A percentile compares a stretch with the other conserved stretches of the same genome.
Conservation (phyloP, 2,329 filamentous ascomycete genomes). For the Fusarium buxicola region DNA sequence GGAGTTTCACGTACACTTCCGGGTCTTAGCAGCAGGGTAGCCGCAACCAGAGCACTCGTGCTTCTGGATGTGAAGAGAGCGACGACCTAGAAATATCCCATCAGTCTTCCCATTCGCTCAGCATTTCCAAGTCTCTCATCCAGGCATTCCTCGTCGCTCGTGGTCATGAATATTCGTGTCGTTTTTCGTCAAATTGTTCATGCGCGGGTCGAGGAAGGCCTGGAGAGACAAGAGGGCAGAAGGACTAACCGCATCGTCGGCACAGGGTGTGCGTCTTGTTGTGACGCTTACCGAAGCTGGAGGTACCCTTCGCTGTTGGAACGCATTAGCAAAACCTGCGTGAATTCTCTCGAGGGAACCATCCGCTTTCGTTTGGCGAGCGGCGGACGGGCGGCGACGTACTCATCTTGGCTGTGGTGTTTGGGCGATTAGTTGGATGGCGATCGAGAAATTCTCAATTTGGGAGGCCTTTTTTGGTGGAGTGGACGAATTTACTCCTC, state of each 20-base stretch:
- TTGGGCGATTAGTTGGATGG: slow-evolving; percentile 55
- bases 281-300: slow-evolving; percentile 76
- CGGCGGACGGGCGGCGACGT: slow-evolving; percentile 52
- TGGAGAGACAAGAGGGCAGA: slow-evolving; percentile 25
- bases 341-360: slow-evolving; percentile 28
- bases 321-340: slow-evolving; percentile 41
- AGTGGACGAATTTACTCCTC: slow-evolving; percentile 47
- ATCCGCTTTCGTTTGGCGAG: slow-evolving; percentile 32
- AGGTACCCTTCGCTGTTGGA: slow-evolving; percentile 67
- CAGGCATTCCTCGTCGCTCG: slow-evolving; percentile 32
- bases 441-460: slow-evolving; percentile 52
- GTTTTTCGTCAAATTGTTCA: slow-evolving; percentile 25
- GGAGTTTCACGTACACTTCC: slow-evolving; percentile 86
- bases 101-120: slow-evolving; percentile 40
- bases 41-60: slow-evolving; percentile 95
- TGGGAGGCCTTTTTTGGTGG: slow-evolving; percentile 53
- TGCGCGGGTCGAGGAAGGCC: slow-evolving; percentile 30
- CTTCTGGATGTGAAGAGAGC: slow-evolving; percentile 99
- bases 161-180: slow-evolving; percentile 19
- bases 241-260: slow-evolving; percentile 93
- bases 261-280: slow-evolving; percentile 99
- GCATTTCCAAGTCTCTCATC: slow-evolving; percentile 10
- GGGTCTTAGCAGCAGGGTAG: slow-evolving; percentile 96
- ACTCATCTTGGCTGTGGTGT: slow-evolving; percentile 68
- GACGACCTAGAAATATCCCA: slow-evolving; percentile 73